Evolutionary conservation across 371 early-diverging fungal genomes (phyloP), one percentile per base, ranked within the genome.

Genomic region (Phascolomyces articulosus): DNA sequence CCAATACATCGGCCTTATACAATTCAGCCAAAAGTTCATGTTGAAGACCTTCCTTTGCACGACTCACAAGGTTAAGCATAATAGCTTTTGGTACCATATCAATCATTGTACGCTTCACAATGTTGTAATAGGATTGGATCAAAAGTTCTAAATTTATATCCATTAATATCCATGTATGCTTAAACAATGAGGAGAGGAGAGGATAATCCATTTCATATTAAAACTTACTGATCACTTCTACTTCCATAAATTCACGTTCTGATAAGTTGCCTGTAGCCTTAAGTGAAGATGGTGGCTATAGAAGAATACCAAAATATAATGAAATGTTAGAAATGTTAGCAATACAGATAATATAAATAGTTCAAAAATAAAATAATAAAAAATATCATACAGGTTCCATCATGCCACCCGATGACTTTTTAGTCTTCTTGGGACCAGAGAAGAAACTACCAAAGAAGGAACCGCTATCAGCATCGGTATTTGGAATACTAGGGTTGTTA

Each of bases 21-120:
- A 99, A 82, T 75, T 99, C 99, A 57, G 92, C 83, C 27, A 99
- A 85, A 26, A 99, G 84, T 75, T 96, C 96, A 38, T 95, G 85
- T 79, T 99, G 99, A 57, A 99, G 85, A 57, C 93, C 92, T 48
- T 97, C 95, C 82, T 96, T 96, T 27, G 97, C 86, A 64, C 87
- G 87, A 58, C 80, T 84, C 3, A 99, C 99, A 41, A 99, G 85
- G 78, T 98, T 98, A 31, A 95, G 86, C 98, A 99, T 99, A 66
- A 99, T 94, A 9, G 99, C 96, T 75, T 99, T 99, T 56, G 99
- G 99, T 1, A 99, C 95, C 84, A 98, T 93, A 72, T 99, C 99
- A 57, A 97, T 88, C 64, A 97, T 90, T 4, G 97, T 99, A 58
- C 97, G 92, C 85, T 99, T 99, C 54, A 98, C 96, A 77, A 99